Base-by-base conservation (phyloP, 257 asterid species). In the Solanum virginianum region DNA sequence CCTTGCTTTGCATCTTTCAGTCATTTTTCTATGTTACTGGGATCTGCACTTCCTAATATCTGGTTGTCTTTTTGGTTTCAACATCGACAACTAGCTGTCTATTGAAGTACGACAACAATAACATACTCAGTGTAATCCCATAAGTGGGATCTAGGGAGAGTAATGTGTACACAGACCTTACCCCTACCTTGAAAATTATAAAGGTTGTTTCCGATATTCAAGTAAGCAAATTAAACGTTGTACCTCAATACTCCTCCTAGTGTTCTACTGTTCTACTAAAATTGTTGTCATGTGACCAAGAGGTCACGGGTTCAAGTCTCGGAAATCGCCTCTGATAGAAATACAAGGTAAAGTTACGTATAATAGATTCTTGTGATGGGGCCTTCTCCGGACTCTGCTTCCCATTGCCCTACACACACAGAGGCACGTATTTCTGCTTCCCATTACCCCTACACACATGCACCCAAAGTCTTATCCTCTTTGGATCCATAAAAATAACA, bases 111-210 rank as follows among this genome's bases (percentile, higher is more conserved):
- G 41, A 36, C 41, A 8, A 20, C 65, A 55, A 47, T 13, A 51
- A 20, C 65, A 57, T 57, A 57, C 1, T 20, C 13, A 20, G 26
- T 57, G 6, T 57, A 8, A 57, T 57, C 26, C 7, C 3, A 57
- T 1, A 57, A 57, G 7, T 0, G 6, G 6, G 26, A 0, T 8
- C 13, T 57, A 6, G 2, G n/a, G 24, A 20, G n/a, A 6, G 3
- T 57, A 8, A 24, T 57, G 3, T 20, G 6, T 57, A 57, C 1
- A 2, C 26, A 4, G 92, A 93, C 5, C 7, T n/a, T 60, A 60
- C 1, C 62, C 2, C 22, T 56, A 2, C 11, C 62, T 17, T 86
- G 95, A 91, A 86, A 95, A 98, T 98, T 47, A 47, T 10, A 47
- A 14, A 47, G 12, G 13, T 9, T 10, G 6, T 57, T 57, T 20